Evolutionary conservation across 2,329 filamentous ascomycete genomes (phyloP).

Genomic region (Colletotrichum siamense): DNA sequence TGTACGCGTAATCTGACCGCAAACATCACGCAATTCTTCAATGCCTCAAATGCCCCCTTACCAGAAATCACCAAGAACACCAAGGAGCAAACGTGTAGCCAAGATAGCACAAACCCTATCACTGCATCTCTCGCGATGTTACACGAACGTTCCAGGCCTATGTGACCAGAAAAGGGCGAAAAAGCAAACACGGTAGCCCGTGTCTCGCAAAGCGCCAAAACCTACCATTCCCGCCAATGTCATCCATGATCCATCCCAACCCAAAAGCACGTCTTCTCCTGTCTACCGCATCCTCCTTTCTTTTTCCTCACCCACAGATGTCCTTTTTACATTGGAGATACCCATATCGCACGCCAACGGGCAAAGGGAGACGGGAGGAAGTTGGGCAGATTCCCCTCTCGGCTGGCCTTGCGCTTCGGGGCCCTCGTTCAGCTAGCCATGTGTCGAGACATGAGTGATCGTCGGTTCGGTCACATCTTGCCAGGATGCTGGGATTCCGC

Average conservation of each 20-base stretch:
- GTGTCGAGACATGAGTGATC: constrained; percentile 1
- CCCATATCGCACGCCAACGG: neutral
- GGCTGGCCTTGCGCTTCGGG: neutral
- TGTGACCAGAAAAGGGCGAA: neutral
- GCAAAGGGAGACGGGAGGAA: neutral
- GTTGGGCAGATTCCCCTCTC: neutral
- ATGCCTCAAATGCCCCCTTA: neutral
- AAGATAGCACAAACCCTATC: neutral
- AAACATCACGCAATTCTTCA: neutral
- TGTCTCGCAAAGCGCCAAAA: neutral
- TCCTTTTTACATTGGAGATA: neutral
- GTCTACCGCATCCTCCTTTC: neutral
- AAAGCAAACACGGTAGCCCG: neutral
- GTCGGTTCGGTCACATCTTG: neutral
- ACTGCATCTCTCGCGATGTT: neutral
- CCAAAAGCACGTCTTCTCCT: neutral
- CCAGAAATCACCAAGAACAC: neutral
- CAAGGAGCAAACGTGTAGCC: neutral
- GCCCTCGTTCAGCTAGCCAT: neutral
- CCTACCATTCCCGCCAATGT: neutral
- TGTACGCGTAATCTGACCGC: neutral
- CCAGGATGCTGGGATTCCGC: neutral
- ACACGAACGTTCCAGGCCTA: neutral
- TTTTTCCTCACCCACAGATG: neutral
- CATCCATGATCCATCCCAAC: neutral